Evolutionary conservation across 495 filamentous ascomycete genomes (phyloP), one percentile per base, ranked within the genome.

Genomic region (Penicillium flavigenum): DNA sequence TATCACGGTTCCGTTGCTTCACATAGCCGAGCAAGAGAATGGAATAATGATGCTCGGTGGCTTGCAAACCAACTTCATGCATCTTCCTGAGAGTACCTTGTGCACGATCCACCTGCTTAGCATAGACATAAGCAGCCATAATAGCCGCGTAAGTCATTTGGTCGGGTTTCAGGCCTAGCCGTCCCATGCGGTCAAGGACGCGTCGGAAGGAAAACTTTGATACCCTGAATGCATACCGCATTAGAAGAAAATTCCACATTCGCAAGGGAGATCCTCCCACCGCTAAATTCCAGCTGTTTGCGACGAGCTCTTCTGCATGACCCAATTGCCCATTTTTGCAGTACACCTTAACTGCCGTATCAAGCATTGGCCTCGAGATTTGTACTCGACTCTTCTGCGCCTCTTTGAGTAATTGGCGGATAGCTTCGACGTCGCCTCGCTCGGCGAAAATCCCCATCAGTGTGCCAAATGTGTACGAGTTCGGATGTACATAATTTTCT

Each of bases 201-300:
- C 79, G 79, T 47, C 83, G 80, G 24, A 89, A 77, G 39, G 77
- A 74, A 5, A 73, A 72, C 43, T 92, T 63, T 59, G 94, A 85
- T 56, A 86, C 76, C 5, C 82, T 77, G 54, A 82, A 75, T 17
- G 88, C 90, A 64, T 90, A 78, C 29, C 85, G 82, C 53, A 78
- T 76, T 4, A 97, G 72, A 17, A 97, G 72, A 19, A 80, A 74
- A 65, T 96, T 96, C 89, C 90, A 97, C 73, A 93, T 84, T 46
- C 75, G 68, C 16, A 86, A 84, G 36, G 76, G 74, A 41, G 73
- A 77, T 11, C 79, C 70, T 54, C 74, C 55, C n/a, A 76, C 56
- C 24, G 72, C 60, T 36, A 79, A 67, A 0, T 65, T 58, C 41
- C 77, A 54, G 51, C 73, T 72, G 1, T 72, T 70, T 29, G 76